Base-by-base conservation (phyloP, 1,284 basidiomycete species). In the Boletellus deceptivus region DNA sequence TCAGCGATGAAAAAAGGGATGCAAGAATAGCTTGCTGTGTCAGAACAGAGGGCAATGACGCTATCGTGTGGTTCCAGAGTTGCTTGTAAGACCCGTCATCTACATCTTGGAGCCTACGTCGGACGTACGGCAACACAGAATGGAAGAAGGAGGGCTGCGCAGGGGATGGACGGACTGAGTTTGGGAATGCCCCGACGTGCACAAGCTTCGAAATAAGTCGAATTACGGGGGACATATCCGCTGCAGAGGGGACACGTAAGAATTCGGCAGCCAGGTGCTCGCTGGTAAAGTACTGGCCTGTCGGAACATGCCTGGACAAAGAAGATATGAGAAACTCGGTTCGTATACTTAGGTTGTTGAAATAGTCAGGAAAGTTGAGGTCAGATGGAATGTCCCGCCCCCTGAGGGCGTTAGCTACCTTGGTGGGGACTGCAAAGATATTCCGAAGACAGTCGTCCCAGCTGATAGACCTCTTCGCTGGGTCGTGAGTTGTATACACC, bases 381-480 rank as follows among this genome's bases (percentile, higher is more conserved):
- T 60, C 65, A n/a, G 52, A 34, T 0, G 83, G 82, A 8, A 80
- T 61, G 20, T 63, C 60, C 46, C 67, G 64, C 20, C 66, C 72
- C 37, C 66, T 72, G 40, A 80, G 63, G 6, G 75, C 74, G 65
- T 93, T 93, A 14, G 87, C 83, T 13, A 87, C 78, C 63, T 81
- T 88, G 11, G 70, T 69, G 25, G 89, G 87, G 5, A 91, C 69
- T 10, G 78, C 73, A 40, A 81, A 69, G 10, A 84, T 52, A 55
- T 78, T 76, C n/a, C 77, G 77, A 18, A 91, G 77, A 57, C 75
- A 80, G 56, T 87, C 83, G 56, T 86, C 84, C 90, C 90, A 93
- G 49, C 68, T 57, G 34, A 78, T 55, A 33, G 65, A 62, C 47
- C 67, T 64, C 54, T 70, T 70, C 45, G 58, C 57, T 8, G 52